These are phyloP conservation scores for Flaveria robusta DNA, from an alignment of 129 eudicot genomes.

Conservation along the genomic window DNA sequence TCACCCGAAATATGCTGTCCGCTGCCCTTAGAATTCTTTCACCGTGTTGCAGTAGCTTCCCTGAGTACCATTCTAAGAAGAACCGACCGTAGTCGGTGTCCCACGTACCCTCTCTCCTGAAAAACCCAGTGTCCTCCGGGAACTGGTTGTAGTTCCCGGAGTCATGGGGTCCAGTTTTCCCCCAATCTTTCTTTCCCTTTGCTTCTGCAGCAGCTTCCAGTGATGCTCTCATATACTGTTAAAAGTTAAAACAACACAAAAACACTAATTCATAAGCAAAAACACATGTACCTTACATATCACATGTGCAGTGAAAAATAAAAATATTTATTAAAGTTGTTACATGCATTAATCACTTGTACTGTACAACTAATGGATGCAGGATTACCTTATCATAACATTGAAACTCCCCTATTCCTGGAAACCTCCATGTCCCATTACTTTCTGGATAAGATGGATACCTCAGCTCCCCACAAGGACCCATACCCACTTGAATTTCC, in stretches of 20 bases:
- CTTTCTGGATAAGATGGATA: constrained; percentile 99
- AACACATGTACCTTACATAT: no score
- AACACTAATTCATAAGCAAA: no score
- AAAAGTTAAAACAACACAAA: no score
- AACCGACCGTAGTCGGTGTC: constrained; percentile 76
- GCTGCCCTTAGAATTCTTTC: constrained; percentile 74
- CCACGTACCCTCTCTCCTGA: constrained; percentile 79
- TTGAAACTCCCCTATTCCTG: constrained; percentile 97
- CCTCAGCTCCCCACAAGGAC: constrained; percentile 97
- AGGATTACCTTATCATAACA: constrained; percentile 81
- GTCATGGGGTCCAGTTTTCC: constrained; percentile 76
- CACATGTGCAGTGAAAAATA: no score
- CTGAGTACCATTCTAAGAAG: constrained; percentile 89
- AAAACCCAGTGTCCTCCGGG: constrained; percentile 94
- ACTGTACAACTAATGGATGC: not conserved
- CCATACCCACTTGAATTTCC: constrained; percentile 99
- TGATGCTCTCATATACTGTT: constrained; percentile 94
- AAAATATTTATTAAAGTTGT: no score
- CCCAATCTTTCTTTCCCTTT: constrained; percentile 72
- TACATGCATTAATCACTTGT: not conserved
- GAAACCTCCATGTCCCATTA: constrained; percentile 96
- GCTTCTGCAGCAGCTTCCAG: constrained; percentile 81
- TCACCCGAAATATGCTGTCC: constrained; percentile 63
- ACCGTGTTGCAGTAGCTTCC: constrained; percentile 74
- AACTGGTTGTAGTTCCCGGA: constrained; percentile 84